Conservation (phyloP, 768 basidiomycete genomes). For the Hericium erinaceus region DNA sequence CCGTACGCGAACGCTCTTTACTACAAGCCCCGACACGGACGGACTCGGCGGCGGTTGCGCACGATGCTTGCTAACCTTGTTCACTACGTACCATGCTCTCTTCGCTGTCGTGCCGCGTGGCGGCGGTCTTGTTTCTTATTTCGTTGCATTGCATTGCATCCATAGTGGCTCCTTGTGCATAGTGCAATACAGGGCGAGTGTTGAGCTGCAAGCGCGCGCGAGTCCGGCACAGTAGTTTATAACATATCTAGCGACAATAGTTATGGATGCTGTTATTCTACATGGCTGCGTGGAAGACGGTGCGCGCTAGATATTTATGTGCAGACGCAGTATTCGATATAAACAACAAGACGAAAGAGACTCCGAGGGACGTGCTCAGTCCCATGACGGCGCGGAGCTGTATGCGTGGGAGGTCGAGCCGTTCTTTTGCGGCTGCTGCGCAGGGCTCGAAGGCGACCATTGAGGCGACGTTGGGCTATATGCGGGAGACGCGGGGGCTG, state of each 20-base stretch:
- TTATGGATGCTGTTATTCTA: constrained; percentile 4
- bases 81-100: constrained; percentile 1
- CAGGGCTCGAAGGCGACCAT: constrained; percentile 78
- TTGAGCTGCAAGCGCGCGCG: constrained; percentile 13
- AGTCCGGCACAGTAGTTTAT: constrained; percentile 8
- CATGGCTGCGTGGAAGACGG: background rate
- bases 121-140: constrained; percentile 16
- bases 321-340: constrained; percentile 6
- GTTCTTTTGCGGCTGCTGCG: constrained; percentile 32
- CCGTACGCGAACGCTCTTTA: constrained; percentile 13
- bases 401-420: constrained; percentile 31
- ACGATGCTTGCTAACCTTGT: constrained; percentile 13
- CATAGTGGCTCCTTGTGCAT: constrained; percentile 13
- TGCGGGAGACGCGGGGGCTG: constrained; percentile 77
- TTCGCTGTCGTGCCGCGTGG: background rate
- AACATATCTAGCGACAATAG: constrained; percentile 8
- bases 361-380: constrained; percentile 18
- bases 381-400: constrained; percentile 44
- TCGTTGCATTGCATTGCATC: constrained; percentile 17
- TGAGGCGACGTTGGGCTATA: constrained; percentile 82
- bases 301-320: background rate
- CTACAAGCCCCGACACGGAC: constrained; percentile 14
- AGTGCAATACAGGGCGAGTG: constrained; percentile 16
- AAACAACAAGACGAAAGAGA: constrained; percentile 2
- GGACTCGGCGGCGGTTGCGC: constrained; percentile 4